Evolutionary conservation across 2,329 filamentous ascomycete species (phyloP).

Genomic region (Paecilomyces sp.): DNA sequence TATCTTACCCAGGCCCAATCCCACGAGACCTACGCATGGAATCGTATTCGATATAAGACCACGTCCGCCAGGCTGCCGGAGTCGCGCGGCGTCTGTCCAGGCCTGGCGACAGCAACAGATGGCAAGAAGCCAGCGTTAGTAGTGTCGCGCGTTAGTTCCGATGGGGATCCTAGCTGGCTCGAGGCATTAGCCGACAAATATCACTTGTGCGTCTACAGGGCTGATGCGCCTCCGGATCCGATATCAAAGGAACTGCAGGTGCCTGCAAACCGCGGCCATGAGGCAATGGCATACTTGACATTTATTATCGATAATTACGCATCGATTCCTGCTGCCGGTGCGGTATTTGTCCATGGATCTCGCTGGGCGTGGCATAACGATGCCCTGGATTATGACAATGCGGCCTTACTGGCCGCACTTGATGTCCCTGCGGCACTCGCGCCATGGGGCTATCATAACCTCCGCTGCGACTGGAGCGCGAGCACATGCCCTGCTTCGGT

Average conservation of each 20-base stretch:
- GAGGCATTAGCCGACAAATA: constrained; percentile 30
- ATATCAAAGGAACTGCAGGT: constrained; percentile 30
- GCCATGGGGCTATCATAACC: constrained; percentile 39
- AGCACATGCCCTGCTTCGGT: constrained; percentile 31
- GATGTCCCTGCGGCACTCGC: constrained; percentile 33
- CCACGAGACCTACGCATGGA: constrained; percentile 36
- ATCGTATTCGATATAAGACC: constrained; percentile 36
- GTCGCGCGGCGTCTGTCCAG: constrained; percentile 37
- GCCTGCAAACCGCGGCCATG: constrained; percentile 41
- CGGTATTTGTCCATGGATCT: constrained; percentile 39
- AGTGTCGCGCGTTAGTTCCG: constrained; percentile 34
- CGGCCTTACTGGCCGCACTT: constrained; percentile 29
- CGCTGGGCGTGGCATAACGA: constrained; percentile 43
- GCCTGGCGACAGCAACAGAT: constrained; percentile 17
- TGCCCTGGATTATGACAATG: constrained; percentile 38
- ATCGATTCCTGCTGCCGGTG: constrained; percentile 28
- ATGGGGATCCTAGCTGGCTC: constrained; percentile 40
- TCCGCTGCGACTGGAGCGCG: constrained; percentile 45
- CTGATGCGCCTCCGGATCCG: constrained; percentile 23
- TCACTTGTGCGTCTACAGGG: constrained; percentile 41
- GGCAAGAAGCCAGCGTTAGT: constrained; percentile 39
- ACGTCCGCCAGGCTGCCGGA: constrained; percentile 25
- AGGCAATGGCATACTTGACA: constrained; percentile 42
- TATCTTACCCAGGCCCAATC: constrained; percentile 28
- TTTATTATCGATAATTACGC: constrained; percentile 43